phyloP scores from a whole-genome alignment of 2,329 filamentous ascomycete genomes.

The Fusarium palustre region DNA sequence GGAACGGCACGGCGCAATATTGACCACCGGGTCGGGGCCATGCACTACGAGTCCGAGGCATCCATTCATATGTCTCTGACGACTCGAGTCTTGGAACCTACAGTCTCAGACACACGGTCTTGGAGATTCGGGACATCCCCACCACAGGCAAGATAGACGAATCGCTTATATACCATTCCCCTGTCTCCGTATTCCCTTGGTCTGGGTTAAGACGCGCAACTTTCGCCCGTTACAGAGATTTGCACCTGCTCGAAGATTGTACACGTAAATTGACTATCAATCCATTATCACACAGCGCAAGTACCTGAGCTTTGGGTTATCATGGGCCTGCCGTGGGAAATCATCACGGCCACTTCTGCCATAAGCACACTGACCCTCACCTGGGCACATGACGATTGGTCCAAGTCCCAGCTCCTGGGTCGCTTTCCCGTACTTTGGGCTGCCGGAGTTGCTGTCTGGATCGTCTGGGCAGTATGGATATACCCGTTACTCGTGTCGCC shows the following conservation, averaged over 20 bases:
- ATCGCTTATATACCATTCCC: constrained; percentile 42
- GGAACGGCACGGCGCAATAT: constrained; percentile 37
- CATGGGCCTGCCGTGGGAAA: constrained; percentile 44
- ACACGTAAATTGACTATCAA: constrained; percentile 1
- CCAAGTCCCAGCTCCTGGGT: constrained; percentile 48
- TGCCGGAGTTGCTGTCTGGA: constrained; percentile 52
- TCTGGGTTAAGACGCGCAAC: constrained; percentile 27
- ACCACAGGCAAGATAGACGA: constrained; percentile 34
- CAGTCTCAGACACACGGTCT: constrained; percentile 7
- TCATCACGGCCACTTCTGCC: constrained; percentile 44
- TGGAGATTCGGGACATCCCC: constrained; percentile 19
- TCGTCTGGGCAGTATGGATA: constrained; percentile 58
- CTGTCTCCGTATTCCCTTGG: constrained; percentile 34
- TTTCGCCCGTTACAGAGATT: constrained; percentile 10
- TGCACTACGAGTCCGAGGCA: constrained; percentile 6
- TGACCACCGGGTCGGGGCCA: constrained; percentile 32
- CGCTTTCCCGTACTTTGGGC: constrained; percentile 54
- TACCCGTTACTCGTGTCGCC: constrained; percentile 65
- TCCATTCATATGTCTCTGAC: constrained; percentile 38
- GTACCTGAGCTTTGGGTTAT: not conserved
- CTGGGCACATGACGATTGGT: constrained; percentile 44
- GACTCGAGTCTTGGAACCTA: constrained; percentile 21
- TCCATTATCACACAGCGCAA: not conserved
- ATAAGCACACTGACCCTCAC: constrained; percentile 38
- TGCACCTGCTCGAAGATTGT: constrained; percentile 19